Percentiles rank a stretch among this genome's conserved stretches.
Conservation (phyloP, 495 filamentous ascomycete genomes). For the Schizothecium vesticola region DNA sequence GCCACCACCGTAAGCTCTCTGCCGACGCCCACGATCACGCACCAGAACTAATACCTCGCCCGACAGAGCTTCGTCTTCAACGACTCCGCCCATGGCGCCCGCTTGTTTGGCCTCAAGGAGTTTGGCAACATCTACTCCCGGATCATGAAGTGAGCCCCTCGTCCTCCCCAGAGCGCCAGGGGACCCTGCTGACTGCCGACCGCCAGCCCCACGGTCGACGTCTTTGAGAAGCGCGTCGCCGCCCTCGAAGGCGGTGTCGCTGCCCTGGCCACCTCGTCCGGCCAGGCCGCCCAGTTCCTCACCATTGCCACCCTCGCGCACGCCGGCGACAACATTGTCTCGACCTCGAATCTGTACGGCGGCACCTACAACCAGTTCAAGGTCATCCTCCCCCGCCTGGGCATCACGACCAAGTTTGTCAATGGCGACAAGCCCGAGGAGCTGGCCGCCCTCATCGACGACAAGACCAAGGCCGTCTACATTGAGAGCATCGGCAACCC, state of each 20-base stretch:
- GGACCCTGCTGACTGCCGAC: neutral
- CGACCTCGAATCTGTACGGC: slow-evolving; percentile 89
- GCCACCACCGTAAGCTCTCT: slow-evolving; percentile 65
- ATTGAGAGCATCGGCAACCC: slow-evolving; percentile 96
- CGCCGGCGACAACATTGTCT: slow-evolving; percentile 90
- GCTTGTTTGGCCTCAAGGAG: slow-evolving; percentile 95
- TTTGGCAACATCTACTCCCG: slow-evolving; percentile 98
- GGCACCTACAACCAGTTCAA: slow-evolving; percentile 99
- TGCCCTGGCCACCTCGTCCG: slow-evolving; percentile 82
- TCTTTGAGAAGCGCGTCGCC: slow-evolving; percentile 95
- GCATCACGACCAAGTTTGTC: slow-evolving; percentile 88
- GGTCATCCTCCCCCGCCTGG: slow-evolving; percentile 78
- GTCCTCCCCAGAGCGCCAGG: neutral
- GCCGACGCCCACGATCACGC: neutral
- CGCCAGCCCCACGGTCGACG: slow-evolving; percentile 83
- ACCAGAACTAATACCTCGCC: slow-evolving; percentile 3
- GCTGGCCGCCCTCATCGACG: slow-evolving; percentile 82
- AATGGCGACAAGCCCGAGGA: slow-evolving; percentile 76
- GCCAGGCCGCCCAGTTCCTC: slow-evolving; percentile 94
- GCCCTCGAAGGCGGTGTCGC: slow-evolving; percentile 93
- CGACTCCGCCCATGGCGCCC: slow-evolving; percentile 92
- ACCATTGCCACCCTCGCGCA: slow-evolving; percentile 77
- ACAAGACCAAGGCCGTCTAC: slow-evolving; percentile 94
- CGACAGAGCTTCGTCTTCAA: slow-evolving; percentile 84
- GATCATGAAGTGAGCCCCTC: slow-evolving; percentile 72